phyloP scores from a whole-genome alignment of 768 basidiomycete genomes.

The Amanita phalloides region DNA sequence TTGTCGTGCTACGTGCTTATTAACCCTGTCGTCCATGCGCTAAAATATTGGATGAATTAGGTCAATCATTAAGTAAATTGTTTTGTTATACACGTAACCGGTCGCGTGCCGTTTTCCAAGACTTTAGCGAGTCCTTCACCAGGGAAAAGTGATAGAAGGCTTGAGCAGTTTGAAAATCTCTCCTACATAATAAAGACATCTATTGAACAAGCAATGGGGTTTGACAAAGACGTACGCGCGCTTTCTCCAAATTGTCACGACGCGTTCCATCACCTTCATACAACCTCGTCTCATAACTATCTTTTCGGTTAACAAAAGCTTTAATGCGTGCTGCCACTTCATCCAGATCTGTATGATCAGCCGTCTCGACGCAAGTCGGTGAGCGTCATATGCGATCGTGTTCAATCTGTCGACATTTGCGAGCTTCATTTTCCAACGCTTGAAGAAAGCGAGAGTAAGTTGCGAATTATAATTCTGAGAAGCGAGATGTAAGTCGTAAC shows the following conservation, averaged over 20 bases:
- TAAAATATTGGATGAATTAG: slow-evolving; percentile 15
- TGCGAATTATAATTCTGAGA: slow-evolving; percentile 37
- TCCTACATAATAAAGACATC: slow-evolving; percentile 21
- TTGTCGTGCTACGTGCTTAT: slow-evolving; percentile 44
- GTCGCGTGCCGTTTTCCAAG: slow-evolving; percentile 45
- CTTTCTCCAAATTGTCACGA: slow-evolving; percentile 47
- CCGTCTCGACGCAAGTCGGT: slow-evolving; percentile 24
- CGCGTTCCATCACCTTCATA: slow-evolving; percentile 35
- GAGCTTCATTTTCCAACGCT: slow-evolving; percentile 43
- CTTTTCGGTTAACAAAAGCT: slow-evolving; percentile 34
- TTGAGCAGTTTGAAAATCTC: slow-evolving; percentile 30
- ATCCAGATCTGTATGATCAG: slow-evolving; percentile 36
- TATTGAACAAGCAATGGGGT: background rate
- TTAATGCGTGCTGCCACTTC: slow-evolving; percentile 40
- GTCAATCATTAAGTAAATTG: background rate
- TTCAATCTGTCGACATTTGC: slow-evolving; percentile 32
- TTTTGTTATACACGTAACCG: slow-evolving; percentile 35
- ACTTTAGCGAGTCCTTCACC: slow-evolving; percentile 33
- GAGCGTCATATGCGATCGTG: slow-evolving; percentile 37
- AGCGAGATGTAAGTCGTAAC: slow-evolving; percentile 38
- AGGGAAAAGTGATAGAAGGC: slow-evolving; percentile 29
- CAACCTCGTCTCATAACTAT: slow-evolving; percentile 31
- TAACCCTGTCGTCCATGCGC: slow-evolving; percentile 45
- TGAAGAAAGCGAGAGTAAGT: slow-evolving; percentile 31
- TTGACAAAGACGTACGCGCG: slow-evolving; percentile 16